Conservation (phyloP, 1,139 yeast genomes). For the Pichia inconspicua region DNA sequence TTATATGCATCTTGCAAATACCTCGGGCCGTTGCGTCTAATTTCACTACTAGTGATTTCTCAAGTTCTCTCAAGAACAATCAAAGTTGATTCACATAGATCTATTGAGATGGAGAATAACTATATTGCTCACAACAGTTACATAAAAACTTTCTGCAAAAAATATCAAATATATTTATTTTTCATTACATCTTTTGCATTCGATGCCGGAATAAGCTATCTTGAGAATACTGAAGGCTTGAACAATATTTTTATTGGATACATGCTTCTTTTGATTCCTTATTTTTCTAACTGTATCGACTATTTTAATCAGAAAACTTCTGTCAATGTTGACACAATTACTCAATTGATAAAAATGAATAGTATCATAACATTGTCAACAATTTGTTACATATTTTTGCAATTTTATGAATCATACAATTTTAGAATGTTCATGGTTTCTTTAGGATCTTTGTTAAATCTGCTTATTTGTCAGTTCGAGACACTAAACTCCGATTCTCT, state of each 20-base stretch:
- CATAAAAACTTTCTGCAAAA: conserved; percentile 7
- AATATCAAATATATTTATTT: conserved; percentile 17
- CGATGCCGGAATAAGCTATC: conserved; percentile 1
- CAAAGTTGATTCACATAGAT: conserved; percentile 9
- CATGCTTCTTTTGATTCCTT: conserved; percentile 15
- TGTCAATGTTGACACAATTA: background rate
- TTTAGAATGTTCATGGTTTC: conserved; percentile 24
- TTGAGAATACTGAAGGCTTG: background rate
- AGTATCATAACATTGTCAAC: conserved; percentile 4
- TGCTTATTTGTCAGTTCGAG: conserved; percentile 25
- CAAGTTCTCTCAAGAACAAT: conserved; percentile 11
- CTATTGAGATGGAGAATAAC: conserved; percentile 15
- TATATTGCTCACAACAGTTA: conserved; percentile 12
- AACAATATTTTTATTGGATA: conserved; percentile 17
- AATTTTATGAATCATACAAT: conserved; percentile 16
- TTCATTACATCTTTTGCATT: conserved; percentile 7
- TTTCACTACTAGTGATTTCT: conserved; percentile 17
- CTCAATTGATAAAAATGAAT: background rate
- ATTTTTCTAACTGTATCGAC: conserved; percentile 1
- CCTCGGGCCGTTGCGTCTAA: conserved; percentile 20
- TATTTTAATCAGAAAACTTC: background rate
- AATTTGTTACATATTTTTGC: conserved; percentile 9
- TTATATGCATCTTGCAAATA: conserved; percentile 17
- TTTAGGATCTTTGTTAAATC: conserved; percentile 23
- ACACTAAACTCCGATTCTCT: conserved; percentile 7